Evolutionary conservation across 163 green algal genomes (phyloP), one percentile per base, ranked within the genome.

Genomic region (Trebouxiophyceae sp.): DNA sequence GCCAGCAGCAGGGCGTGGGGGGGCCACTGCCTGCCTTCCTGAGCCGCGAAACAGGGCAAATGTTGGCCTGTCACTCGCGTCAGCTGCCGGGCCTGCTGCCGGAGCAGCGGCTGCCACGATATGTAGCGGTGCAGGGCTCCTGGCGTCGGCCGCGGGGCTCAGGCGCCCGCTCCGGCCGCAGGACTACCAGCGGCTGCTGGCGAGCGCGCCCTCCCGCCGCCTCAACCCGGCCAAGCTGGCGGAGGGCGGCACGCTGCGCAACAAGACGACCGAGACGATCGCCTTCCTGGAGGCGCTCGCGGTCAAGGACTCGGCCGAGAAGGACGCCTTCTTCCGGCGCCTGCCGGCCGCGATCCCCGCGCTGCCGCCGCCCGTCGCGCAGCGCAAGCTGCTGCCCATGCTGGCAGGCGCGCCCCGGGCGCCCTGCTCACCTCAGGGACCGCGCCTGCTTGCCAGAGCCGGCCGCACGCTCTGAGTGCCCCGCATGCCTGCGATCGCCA

Each of bases 281-380:
- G 75, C 69, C 1, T 98, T 97, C 75, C 83, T 99, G 81, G 91
- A 98, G 65, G 91, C 93, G 57, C 87, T 99, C 30, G 66, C 86
- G 0, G 73, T 96, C 54, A 96, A 96, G 76, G 90, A 97, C 65
- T 70, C 68, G 8, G 57, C 72, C 30, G 91, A 97, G 64, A 97
- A 98, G 84, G 90, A 97, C 63, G 45, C 71, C 0, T 99, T 97
- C 78, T 99, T 99, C 82, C 89, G 90, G 59, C 74, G 74, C 27
- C 84, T 99, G 63, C 82, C 83, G 24, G 28, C 62, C 24, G 55
- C 74, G 19, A 64, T 96, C 28, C 79, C 86, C 1, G 63, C 72
- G 59, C 75, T 95, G 54, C 89, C 90, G 5, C 62, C 82, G 22
- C 71, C 81, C 3, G 84, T 97, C 45, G 84, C 84, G 2, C 70